These are phyloP conservation scores for Vickermania spadyakhi DNA, from an alignment of 208 protist species.

Conservation along the genomic window DNA sequence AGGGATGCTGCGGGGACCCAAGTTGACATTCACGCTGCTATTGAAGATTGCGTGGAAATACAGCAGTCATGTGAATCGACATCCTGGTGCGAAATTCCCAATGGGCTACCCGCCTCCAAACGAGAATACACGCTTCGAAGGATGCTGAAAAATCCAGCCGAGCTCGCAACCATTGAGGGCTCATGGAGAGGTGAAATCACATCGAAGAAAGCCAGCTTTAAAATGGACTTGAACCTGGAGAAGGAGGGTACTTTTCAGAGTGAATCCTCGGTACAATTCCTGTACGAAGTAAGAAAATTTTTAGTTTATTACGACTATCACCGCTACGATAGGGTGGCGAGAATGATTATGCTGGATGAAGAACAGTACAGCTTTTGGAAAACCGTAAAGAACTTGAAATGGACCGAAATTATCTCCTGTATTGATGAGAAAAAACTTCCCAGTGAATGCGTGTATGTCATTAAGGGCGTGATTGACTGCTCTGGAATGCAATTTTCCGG, in stretches of 20 bases:
- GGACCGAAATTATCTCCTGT: not conserved
- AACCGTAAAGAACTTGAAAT: not conserved
- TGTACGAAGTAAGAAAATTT: not conserved
- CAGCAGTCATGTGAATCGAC: constrained; percentile 62
- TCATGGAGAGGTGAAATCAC: constrained; percentile 63
- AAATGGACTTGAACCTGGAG: not conserved
- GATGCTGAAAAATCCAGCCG: constrained; percentile 13
- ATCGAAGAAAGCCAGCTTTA: not conserved
- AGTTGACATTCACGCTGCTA: too few species aligned
- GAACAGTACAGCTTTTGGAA: not conserved
- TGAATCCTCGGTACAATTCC: not conserved
- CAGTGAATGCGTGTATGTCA: not conserved
- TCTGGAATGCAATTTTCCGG: not conserved
- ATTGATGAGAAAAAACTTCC: not conserved
- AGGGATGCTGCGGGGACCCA: too few species aligned
- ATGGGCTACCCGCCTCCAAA: constrained; percentile 72
- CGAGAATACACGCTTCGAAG: constrained; percentile 75
- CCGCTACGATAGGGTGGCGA: not conserved
- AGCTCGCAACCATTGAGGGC: constrained; percentile 37
- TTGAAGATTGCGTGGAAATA: constrained; percentile 71
- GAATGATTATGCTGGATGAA: not conserved
- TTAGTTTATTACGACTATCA: not conserved
- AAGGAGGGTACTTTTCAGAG: not conserved
- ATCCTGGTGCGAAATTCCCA: constrained; percentile 48
- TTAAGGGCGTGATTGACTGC: not conserved